A percentile compares a stretch with the other conserved stretches of the same genome.
phyloP scores from a whole-genome alignment of 148 eudicot genomes.

The Simmondsia chinensis region DNA sequence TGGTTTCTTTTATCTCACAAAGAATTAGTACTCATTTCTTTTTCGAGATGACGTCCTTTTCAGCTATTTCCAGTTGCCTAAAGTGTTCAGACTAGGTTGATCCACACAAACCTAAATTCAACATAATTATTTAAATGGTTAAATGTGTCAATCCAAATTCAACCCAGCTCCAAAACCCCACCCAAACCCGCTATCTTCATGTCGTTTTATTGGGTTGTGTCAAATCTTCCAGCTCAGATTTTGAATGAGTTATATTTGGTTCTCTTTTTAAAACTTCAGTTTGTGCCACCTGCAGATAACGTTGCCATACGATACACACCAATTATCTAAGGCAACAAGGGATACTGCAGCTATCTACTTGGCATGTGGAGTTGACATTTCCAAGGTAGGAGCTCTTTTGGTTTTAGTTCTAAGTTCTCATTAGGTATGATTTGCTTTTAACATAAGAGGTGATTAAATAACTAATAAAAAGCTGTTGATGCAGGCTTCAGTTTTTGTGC shows the following conservation, averaged over 20 bases:
- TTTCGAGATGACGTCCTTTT: no score
- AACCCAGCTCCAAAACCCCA: no score
- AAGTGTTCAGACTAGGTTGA: no score
- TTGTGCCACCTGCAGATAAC: conserved; percentile 59
- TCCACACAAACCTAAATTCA: no score
- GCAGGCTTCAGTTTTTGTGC: conserved; percentile 95
- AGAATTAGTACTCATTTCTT: no score
- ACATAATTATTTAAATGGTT: no score
- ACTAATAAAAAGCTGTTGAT: conserved; percentile 4
- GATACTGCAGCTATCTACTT: conserved; percentile 91
- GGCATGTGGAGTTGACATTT: conserved; percentile 86
- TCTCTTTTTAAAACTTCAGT: neutral
- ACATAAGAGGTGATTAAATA: conserved; percentile 1
- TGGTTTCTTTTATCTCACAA: no score
- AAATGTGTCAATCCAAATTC: no score
- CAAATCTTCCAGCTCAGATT: neutral
- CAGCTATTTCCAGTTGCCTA: no score
- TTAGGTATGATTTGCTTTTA: conserved; percentile 1
- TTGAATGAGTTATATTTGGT: neutral
- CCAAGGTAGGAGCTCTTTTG: conserved; percentile 44
- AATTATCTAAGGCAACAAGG: conserved; percentile 71
- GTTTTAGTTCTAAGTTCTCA: neutral
- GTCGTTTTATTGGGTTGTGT: neutral
- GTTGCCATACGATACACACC: conserved; percentile 69
- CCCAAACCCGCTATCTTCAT: no score